phyloP scores from a whole-genome alignment of 2,329 filamentous ascomycete genomes.

The Colletotrichum siamense region DNA sequence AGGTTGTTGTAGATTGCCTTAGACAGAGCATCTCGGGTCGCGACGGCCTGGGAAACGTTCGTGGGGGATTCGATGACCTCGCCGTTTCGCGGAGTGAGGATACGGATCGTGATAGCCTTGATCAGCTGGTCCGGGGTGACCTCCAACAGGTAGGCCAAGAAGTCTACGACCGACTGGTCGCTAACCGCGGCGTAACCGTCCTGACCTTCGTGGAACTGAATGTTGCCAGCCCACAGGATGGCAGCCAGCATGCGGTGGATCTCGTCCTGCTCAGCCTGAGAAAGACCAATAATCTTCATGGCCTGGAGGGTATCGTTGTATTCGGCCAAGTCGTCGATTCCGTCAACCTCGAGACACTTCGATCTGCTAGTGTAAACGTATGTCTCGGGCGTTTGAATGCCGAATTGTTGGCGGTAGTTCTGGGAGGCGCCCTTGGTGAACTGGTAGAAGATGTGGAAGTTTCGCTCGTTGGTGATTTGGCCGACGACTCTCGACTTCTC shows the following conservation, averaged over 20 bases:
- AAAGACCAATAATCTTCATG: slow-evolving; percentile 92
- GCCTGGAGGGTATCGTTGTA: slow-evolving; percentile 90
- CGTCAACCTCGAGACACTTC: slow-evolving; percentile 92
- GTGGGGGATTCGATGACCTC: slow-evolving; percentile 77
- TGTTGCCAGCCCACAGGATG: slow-evolving; percentile 93
- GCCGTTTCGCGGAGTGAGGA: slow-evolving; percentile 73
- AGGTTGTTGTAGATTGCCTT: slow-evolving; percentile 98
- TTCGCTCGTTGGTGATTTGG: slow-evolving; percentile 93
- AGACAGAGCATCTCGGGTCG: slow-evolving; percentile 88
- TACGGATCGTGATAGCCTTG: slow-evolving; percentile 86
- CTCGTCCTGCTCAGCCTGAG: slow-evolving; percentile 88
- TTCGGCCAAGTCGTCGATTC: slow-evolving; percentile 90
- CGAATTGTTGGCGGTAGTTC: slow-evolving; percentile 85
- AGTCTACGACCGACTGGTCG: slow-evolving; percentile 92
- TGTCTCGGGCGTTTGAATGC: slow-evolving; percentile 88
- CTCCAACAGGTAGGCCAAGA: slow-evolving; percentile 91
- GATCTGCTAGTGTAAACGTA: slow-evolving; percentile 94
- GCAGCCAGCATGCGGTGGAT: slow-evolving; percentile 95
- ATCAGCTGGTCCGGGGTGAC: slow-evolving; percentile 82
- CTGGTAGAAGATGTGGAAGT: slow-evolving; percentile 99
- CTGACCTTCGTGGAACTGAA: slow-evolving; percentile 89
- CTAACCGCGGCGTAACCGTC: slow-evolving; percentile 84
- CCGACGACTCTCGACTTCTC: slow-evolving; percentile 96
- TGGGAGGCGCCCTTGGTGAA: slow-evolving; percentile 94
- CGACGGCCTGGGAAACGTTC: slow-evolving; percentile 83